Base-by-base conservation (phyloP, 1,284 basidiomycete species). In the Leccinum fuscescens region DNA sequence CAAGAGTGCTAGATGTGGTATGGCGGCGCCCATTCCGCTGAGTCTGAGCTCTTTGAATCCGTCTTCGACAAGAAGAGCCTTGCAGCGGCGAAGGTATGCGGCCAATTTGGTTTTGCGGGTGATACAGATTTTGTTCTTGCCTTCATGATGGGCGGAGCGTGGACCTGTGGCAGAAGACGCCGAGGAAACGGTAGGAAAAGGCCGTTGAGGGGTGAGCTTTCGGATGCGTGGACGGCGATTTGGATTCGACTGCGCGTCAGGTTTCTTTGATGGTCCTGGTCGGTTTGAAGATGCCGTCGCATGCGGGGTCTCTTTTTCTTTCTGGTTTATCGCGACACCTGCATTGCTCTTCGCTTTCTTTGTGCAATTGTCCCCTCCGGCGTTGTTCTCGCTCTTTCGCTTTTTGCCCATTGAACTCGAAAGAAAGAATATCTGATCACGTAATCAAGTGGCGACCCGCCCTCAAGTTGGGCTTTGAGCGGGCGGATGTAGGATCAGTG, bases 11-110 rank as follows among this genome's bases (percentile, higher is more conserved):
- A 93, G 83, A 67, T 90, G 90, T 1, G 93, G 92, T 57, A 96
- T 94, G 0, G 93, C 93, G 2, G 94, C 92, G 24, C 90, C 90
- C 82, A 95, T 86, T 1, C 93, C 93, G 65, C 85, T 87, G 31
- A 96, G 77, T 71, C 88, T 85, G 22, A 96, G 72, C 2, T 83
- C 86, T 64, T 89, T 90, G 68, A 90, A 90, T 88, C 91, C 93
- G 66, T 94, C 89, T 60, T 89, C 84, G 29, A 94, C 71, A 22
- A 94, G 76, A 51, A 91, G 74, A 62, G 86, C 83, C 70, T 90
- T 90, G 74, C 93, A 94, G 60, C 91, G 82, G 51, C 89, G 80
- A 72, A 95, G 82, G 72, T 94, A 93, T 61, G 82, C 80, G 20
- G 86, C 89, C 14, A 95, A 72, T 24, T 82, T 77, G 3, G 90